These are phyloP conservation scores for Saccharomycopsis sp. DNA, from an alignment of 805 yeast species.

Conservation along the genomic window DNA sequence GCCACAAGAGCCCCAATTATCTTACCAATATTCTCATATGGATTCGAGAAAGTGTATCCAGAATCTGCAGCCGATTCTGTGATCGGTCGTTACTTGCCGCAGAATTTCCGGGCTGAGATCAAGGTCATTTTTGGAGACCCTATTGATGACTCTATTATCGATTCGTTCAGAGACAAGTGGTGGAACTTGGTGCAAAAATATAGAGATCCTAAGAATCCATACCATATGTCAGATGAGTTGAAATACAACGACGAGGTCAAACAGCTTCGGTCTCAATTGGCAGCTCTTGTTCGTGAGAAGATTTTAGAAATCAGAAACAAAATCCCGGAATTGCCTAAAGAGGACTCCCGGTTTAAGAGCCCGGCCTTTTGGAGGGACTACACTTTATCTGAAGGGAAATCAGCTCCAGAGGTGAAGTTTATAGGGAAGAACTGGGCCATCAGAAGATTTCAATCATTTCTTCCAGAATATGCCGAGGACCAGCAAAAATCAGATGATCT, in stretches of 20 bases:
- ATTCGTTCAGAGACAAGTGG: slow-evolving; percentile 66
- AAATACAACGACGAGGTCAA: slow-evolving; percentile 59
- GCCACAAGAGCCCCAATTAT: slow-evolving; percentile 77
- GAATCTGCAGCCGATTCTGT: slow-evolving; percentile 54
- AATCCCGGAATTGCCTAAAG: slow-evolving; percentile 37
- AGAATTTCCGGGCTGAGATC: slow-evolving; percentile 60
- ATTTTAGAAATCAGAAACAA: slow-evolving; percentile 44
- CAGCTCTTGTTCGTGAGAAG: slow-evolving; percentile 57
- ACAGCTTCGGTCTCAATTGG: slow-evolving; percentile 61
- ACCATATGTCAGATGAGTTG: slow-evolving; percentile 55
- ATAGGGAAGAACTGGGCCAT: slow-evolving; percentile 83
- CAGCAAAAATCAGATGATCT: slow-evolving; percentile 5
- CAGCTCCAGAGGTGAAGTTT: slow-evolving; percentile 63
- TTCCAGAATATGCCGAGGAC: slow-evolving; percentile 25
- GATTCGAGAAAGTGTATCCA: slow-evolving; percentile 82
- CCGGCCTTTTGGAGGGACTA: slow-evolving; percentile 72
- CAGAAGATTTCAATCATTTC: slow-evolving; percentile 51
- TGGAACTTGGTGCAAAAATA: slow-evolving; percentile 47
- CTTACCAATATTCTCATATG: slow-evolving; percentile 79
- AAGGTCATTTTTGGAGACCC: slow-evolving; percentile 68
- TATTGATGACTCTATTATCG: slow-evolving; percentile 53
- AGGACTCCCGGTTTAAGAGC: slow-evolving; percentile 60
- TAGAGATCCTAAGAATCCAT: slow-evolving; percentile 42
- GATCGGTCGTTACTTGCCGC: slow-evolving; percentile 53
- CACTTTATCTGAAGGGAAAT: slow-evolving; percentile 56